Evolutionary conservation across 768 basidiomycete genomes (phyloP).

Genomic region (Tulasnella sp.): DNA sequence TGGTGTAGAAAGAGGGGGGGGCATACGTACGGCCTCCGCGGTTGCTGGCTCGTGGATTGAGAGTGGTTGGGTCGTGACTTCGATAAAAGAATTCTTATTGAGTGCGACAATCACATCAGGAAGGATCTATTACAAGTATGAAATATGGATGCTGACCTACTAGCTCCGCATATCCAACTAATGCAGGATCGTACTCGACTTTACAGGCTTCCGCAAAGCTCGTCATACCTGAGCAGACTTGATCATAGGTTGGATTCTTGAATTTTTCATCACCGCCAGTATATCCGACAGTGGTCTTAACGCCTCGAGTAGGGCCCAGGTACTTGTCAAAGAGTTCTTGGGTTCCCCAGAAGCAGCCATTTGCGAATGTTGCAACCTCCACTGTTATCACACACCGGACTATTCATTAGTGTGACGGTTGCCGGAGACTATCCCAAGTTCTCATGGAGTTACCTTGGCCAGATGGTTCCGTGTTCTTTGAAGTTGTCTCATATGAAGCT

Average conservation of each 20-base stretch:
- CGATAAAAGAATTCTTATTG: slow-evolving; percentile 85
- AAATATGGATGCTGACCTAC: slow-evolving; percentile 56
- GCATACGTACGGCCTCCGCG: slow-evolving; percentile 60
- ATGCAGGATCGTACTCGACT: slow-evolving; percentile 80
- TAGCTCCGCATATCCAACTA: slow-evolving; percentile 78
- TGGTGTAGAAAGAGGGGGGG: background rate
- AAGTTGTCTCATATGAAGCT: slow-evolving; percentile 24
- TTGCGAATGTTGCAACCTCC: slow-evolving; percentile 33
- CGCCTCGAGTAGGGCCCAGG: slow-evolving; percentile 24
- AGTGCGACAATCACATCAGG: background rate
- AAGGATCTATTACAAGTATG: background rate
- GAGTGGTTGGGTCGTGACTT: slow-evolving; percentile 87
- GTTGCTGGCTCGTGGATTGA: slow-evolving; percentile 75
- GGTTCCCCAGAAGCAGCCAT: slow-evolving; percentile 35
- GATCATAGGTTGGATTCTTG: slow-evolving; percentile 55
- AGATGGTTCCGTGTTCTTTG: slow-evolving; percentile 17
- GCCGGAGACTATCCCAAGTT: background rate
- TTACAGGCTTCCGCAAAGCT: slow-evolving; percentile 84
- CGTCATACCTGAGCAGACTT: slow-evolving; percentile 77
- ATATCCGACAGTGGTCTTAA: slow-evolving; percentile 32
- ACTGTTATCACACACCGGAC: background rate
- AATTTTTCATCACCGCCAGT: slow-evolving; percentile 32
- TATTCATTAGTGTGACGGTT: background rate
- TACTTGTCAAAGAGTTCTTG: slow-evolving; percentile 30
- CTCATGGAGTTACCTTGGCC: slow-evolving; percentile 9